Evolutionary conservation across 495 filamentous ascomycete genomes (phyloP), one percentile per base, ranked within the genome.

Genomic region (Neurospora sp.): DNA sequence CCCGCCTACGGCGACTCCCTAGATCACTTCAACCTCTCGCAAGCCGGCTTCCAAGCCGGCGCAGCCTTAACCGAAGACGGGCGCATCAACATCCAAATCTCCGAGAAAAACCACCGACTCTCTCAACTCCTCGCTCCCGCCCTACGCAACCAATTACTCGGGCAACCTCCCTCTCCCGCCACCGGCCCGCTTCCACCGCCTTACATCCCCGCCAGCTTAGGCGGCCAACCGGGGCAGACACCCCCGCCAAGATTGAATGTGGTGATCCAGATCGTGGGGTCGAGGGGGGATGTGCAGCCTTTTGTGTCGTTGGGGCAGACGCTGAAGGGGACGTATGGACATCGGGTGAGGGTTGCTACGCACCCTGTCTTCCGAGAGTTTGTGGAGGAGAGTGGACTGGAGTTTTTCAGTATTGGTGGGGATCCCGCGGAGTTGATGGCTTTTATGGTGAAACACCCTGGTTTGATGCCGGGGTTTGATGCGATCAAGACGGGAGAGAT

Each of bases 361-460:
- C 91, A 93, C 74, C 85, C 88, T 0, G 88, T 87, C 3, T 93
- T 93, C 75, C 86, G 87, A 70, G 82, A 90, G 18, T 92, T 93
- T 77, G 89, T 93, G 38, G 84, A 91, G 78, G 83, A 89, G 60
- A 88, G 90, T 71, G 87, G 86, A 0, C 83, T 91, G 4, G 91
- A 93, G 78, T 93, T 93, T 79, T 93, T 92, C 79, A 86, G 85
- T 73, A 87, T 93, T 41, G 91, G 91, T 5, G 91, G 91, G 1
- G 89, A 93, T 75, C 91, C 91, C 5, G 85, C 89, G 2, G 89
- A 93, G 81, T 79, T 93, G 41, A 93, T 93, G 91, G 91, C 91
- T 5, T 93, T 92, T 76, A 93, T 93, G 91, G 91, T 93, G 44
- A 93, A 93, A 80, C 92, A 93, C 80, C 91, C 91, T 0, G 90